Base-by-base conservation (phyloP, 2,329 filamentous ascomycete genomes). In the Penicillium nordicum region DNA sequence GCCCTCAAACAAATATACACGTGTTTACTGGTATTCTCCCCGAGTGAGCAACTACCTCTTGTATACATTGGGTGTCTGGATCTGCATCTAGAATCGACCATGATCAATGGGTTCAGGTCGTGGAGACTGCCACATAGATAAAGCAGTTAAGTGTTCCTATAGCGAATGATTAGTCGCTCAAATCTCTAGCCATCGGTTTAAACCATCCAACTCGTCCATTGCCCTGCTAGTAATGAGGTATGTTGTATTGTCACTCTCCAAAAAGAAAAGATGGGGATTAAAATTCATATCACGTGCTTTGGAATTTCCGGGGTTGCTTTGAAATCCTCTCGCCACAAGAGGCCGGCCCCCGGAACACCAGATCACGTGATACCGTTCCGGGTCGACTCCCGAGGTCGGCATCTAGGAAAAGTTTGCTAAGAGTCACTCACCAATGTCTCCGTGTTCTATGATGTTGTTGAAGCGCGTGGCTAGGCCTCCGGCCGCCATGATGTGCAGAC, bases 381-480 rank as follows among this genome's bases (percentile, higher is more conserved):
- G 14, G 38, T 18, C 29, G 12, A 34, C 49, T n/a, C 38, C 47
- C 49, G 49, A 51, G 30, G 27, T 44, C 29, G 37, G 49, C 29
- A 34, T 34, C 14, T 16, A 8, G 18, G 21, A 51, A 51, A 45
- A 44, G 29, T 51, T 51, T 44, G 49, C 40, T 5, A 29, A n/a
- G 44, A 40, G 34, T 34, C 18, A 51, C 49, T 51, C 38, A 51
- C 30, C 29, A 51, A 51, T 51, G 49, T 51, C 47, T 42, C 47
- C 49, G 49, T 51, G 49, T 51, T 44, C 49, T n/a, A n/a, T n/a
- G 12, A 51, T 51, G 49, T 42, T 43, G 32, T 44, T 51, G 21
- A 51, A 51, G 50, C 45, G 45, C 43, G 45, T 53, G 43, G 43
- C 50, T 40, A 34, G 43, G 34, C 34, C 50, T 48, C 32, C 43